Conservation (phyloP, 2,329 filamentous ascomycete species). For the Lachnellula occidentalis region DNA sequence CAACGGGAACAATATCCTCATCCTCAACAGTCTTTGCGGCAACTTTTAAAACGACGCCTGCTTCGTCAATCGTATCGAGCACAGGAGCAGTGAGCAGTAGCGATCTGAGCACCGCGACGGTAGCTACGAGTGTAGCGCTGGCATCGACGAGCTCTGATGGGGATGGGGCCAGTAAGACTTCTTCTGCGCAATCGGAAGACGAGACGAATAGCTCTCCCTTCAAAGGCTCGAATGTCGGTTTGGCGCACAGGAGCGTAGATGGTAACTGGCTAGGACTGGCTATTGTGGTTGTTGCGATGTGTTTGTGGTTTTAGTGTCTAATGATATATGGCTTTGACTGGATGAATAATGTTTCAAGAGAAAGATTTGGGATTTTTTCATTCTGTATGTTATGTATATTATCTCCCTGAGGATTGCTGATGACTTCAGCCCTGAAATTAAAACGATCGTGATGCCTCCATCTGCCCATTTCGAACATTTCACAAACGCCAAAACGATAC, state of each 20-base stretch:
- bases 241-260: neutral
- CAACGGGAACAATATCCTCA: neutral
- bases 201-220: slow-evolving; percentile 28
- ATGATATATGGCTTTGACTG: neutral
- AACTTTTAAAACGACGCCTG: neutral
- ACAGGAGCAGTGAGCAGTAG: neutral
- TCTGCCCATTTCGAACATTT: neutral
- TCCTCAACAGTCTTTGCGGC: neutral
- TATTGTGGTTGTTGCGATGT: slow-evolving; percentile 1
- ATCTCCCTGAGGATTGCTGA: too few species aligned
- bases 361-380: too few species aligned
- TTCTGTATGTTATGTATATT: too few species aligned
- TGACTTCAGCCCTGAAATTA: too few species aligned
- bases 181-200: slow-evolving; percentile 8
- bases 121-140: neutral
- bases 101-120: neutral
- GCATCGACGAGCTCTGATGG: slow-evolving; percentile 4
- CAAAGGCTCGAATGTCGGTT: slow-evolving; percentile 15
- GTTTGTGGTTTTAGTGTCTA: slow-evolving; percentile 1
- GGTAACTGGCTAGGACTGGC: slow-evolving; percentile 9
- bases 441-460: neutral
- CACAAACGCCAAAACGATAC: neutral
- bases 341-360: neutral
- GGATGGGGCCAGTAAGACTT: slow-evolving; percentile 10
- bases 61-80: neutral